Evolutionary conservation across 2,329 filamentous ascomycete species (phyloP).

Genomic region (Beauveria scarabaeidicola): DNA sequence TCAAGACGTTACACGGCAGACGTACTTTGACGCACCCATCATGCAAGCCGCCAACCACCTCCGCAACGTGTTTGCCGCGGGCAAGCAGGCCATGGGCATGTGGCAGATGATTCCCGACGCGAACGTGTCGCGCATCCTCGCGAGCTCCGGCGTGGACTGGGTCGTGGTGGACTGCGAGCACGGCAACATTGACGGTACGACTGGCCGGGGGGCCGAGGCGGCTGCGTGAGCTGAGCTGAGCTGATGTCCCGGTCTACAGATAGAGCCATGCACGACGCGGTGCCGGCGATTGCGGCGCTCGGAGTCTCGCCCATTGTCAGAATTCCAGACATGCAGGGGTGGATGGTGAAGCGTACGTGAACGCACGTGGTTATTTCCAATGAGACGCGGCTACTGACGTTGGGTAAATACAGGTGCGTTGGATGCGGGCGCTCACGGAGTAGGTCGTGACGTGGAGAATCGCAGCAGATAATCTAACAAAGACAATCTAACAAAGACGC

Average conservation of each 20-base stretch:
- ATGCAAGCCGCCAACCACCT: conserved; percentile 41
- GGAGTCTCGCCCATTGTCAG: conserved; percentile 47
- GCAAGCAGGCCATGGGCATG: conserved; percentile 43
- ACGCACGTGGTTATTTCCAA: neutral
- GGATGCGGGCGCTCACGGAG: conserved; percentile 42
- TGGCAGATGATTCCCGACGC: conserved; percentile 58
- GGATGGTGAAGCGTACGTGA: conserved; percentile 44
- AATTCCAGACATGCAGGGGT: conserved; percentile 44
- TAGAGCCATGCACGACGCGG: conserved; percentile 44
- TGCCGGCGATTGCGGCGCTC: conserved; percentile 43
- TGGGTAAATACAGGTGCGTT: conserved; percentile 17
- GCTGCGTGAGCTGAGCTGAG: neutral
- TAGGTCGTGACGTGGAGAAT: conserved; percentile 19
- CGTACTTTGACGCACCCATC: conserved; percentile 1
- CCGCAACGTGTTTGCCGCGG: conserved; percentile 39
- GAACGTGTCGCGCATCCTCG: conserved; percentile 51
- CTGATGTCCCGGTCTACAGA: conserved; percentile 22
- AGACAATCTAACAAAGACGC: neutral
- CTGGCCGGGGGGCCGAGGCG: neutral
- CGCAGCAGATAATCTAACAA: neutral
- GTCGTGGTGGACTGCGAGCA: conserved; percentile 52
- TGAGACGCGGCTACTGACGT: neutral
- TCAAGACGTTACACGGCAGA: neutral
- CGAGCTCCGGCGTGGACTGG: conserved; percentile 56
- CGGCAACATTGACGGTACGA: conserved; percentile 39